phyloP scores from a whole-genome alignment of 805 yeast genomes.

The Kluyveromyces lactis region DNA sequence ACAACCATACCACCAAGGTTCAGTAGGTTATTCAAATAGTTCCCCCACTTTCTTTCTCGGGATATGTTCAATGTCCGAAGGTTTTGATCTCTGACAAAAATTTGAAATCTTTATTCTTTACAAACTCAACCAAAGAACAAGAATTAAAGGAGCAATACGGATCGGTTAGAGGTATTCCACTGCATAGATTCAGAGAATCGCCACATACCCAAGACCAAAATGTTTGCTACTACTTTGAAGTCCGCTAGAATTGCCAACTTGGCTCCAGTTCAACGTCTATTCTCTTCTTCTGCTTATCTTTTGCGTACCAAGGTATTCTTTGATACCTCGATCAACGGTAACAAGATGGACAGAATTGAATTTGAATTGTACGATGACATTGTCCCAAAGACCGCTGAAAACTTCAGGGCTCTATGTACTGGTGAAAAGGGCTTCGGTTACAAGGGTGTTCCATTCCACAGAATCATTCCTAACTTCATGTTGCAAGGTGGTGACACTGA shows the following conservation, averaged over 20 bases:
- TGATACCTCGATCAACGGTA: constrained; percentile 49
- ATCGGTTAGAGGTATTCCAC: too few species aligned
- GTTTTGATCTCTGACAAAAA: too few species aligned
- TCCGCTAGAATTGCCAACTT: constrained; percentile 1
- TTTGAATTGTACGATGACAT: constrained; percentile 30
- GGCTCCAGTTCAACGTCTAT: constrained; percentile 31
- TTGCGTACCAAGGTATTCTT: constrained; percentile 49
- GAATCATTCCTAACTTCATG: constrained; percentile 93
- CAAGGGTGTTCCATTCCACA: constrained; percentile 81
- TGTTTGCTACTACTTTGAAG: constrained; percentile 3
- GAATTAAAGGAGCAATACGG: too few species aligned
- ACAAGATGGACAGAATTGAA: constrained; percentile 29
- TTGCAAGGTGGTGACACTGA: constrained; percentile 92
- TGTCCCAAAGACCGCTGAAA: constrained; percentile 73
- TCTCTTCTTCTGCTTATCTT: constrained; percentile 39
- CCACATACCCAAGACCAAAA: background rate
- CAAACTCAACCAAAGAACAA: too few species aligned
- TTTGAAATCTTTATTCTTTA: too few species aligned
- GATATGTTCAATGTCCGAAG: too few species aligned
- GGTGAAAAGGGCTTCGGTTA: constrained; percentile 89
- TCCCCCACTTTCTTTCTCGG: too few species aligned
- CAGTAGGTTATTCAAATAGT: too few species aligned
- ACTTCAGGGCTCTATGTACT: constrained; percentile 74
- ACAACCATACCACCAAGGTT: too few species aligned
- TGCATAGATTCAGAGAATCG: too few species aligned